Evolutionary conservation across 129 eudicot genomes (phyloP), one percentile per base, ranked within the genome.

Genomic region (Flaveria trinervia): DNA sequence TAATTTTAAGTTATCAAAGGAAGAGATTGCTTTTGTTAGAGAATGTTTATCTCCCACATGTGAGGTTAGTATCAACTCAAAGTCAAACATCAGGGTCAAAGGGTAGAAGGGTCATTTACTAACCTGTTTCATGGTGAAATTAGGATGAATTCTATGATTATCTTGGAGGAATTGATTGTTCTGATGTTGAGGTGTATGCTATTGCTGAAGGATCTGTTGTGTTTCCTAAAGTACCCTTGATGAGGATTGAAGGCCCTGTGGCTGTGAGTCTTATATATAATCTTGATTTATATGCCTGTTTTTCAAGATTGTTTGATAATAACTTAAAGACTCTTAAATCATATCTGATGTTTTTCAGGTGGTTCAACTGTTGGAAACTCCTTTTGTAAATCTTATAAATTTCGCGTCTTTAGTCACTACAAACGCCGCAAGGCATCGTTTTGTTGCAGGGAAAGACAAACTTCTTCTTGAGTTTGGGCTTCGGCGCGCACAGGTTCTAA

Each of bases 171-270:
- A 68, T 93, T 4, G 92, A 93, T 73, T 90, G 97, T 72, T 91
- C 98, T 73, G 97, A 93, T 78, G 85, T 93, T 85, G 97, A 90
- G 80, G 89, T 93, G 25, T 85, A 91, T 83, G 88, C 98, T 36
- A 83, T 93, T 71, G 78, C 92, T 45, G 98, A 93, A 82, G 98
- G 98, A 70, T 85, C 88, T 22, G 92, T 93, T 75, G 98, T 93
- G 59, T 93, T 93, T 68, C 98, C 98, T 4, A 90, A 88, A 84
- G 92, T 93, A 18, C 97, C 97, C 55, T 84, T 93, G 86, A 84
- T 93, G 92, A 93, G 97, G 85, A 82, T 93, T 78, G 98, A 90
- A 91, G 98, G 98, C 49, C 97, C 98, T 46, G 91, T 91, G 52
- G 92, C 96, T 46, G 98, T 93, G 83, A 89, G 98, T 90, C 51